A percentile compares a stretch with the other conserved stretches of the same genome.
Evolutionary conservation across 2,329 filamentous ascomycete genomes (phyloP).

Genomic region (Cladobotryum mycophilum): DNA sequence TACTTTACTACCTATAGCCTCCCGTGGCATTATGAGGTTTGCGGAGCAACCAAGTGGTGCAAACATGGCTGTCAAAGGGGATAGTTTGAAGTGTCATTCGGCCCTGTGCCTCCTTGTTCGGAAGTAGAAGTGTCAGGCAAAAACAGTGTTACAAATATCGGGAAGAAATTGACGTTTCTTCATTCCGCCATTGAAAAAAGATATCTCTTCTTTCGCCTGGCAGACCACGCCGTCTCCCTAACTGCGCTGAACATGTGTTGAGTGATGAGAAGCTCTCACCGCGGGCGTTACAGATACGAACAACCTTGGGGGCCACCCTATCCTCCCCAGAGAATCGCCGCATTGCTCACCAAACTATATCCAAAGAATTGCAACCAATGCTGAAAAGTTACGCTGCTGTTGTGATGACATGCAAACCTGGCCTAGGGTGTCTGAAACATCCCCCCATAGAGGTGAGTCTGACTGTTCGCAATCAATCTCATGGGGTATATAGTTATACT

Average conservation of each 20-base stretch:
- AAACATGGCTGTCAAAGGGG: constrained; percentile 7
- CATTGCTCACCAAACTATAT: not conserved
- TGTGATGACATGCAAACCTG: not conserved
- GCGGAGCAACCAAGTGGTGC: constrained; percentile 7
- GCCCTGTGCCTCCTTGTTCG: not conserved
- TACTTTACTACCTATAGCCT: not conserved
- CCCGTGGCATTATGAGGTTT: constrained; percentile 3
- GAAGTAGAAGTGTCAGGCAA: constrained; percentile 4
- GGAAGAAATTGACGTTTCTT: not conserved
- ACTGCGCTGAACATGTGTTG: too few relatives aligned
- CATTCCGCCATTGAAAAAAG: not conserved
- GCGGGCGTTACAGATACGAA: too few relatives aligned
- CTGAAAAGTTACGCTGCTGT: too few relatives aligned
- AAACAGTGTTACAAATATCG: constrained; percentile 3
- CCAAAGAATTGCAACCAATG: too few relatives aligned
- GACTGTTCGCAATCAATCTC: not conserved
- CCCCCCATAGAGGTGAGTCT: not conserved
- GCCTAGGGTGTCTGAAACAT: not conserved
- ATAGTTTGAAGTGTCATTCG: not conserved
- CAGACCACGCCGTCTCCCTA: not conserved
- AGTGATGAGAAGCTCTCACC: too few relatives aligned
- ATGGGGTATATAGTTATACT: not conserved
- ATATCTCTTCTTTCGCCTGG: not conserved
- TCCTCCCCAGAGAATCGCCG: not conserved
- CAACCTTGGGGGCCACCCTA: too few relatives aligned